These are phyloP conservation scores for Euphorbia pulcherrima DNA, from an alignment of 345 rosid genomes.

Conservation along the genomic window DNA sequence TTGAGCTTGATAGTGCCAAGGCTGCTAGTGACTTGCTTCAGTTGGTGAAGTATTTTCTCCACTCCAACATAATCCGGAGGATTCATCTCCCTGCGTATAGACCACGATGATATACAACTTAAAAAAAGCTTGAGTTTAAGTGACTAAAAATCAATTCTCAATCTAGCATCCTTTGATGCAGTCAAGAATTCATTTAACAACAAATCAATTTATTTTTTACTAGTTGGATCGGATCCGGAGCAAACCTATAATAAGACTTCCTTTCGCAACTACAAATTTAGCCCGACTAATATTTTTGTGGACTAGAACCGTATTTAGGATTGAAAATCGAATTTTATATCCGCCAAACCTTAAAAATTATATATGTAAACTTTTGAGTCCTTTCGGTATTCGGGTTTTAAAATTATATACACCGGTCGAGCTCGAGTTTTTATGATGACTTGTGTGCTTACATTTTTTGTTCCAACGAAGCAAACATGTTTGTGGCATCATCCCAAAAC, in stretches of 20 bases:
- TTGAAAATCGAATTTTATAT: too few species aligned
- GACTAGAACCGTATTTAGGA: too few species aligned
- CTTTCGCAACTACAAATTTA: too few species aligned
- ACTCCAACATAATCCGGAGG: conserved; percentile 15
- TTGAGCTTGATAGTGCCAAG: conserved; percentile 29
- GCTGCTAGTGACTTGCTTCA: conserved; percentile 32
- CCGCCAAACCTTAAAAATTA: not conserved
- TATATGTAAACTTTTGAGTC: too few species aligned
- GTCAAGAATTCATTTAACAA: not conserved
- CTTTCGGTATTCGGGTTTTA: too few species aligned
- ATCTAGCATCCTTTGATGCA: not conserved
- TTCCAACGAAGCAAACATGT: conserved; percentile 15
- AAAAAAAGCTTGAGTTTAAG: not conserved
- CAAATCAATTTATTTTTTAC: too few species aligned
- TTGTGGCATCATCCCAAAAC: conserved; percentile 25
- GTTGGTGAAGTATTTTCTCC: conserved; percentile 18
- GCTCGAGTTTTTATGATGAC: too few species aligned
- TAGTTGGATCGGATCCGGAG: too few species aligned
- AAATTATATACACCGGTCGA: too few species aligned
- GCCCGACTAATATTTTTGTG: too few species aligned
- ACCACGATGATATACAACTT: too few species aligned
- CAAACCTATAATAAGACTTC: too few species aligned
- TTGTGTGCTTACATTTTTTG: conserved; percentile 20
- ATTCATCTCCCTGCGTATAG: conserved; percentile 11
- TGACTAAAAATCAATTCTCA: not conserved